Evolutionary conservation across 805 yeast species (phyloP).

Genomic region (Wilhelminamyces savonicus): DNA sequence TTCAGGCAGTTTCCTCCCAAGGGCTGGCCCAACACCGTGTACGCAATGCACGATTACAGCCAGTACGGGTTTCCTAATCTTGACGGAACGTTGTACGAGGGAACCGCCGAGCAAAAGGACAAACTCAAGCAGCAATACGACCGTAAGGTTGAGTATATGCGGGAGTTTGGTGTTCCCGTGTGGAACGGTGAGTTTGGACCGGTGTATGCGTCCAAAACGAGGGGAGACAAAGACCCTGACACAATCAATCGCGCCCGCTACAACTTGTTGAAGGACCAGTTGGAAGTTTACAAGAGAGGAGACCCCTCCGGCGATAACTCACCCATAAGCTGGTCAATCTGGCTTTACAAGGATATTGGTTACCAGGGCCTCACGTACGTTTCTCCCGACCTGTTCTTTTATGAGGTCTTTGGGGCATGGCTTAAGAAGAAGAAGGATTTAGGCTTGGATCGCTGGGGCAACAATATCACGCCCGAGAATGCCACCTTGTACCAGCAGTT

Average conservation of each 20-base stretch:
- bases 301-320: conserved; percentile 43
- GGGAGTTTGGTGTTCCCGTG: conserved; percentile 36
- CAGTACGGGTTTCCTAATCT: conserved; percentile 38
- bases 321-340: conserved; percentile 46
- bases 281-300: conserved; percentile 36
- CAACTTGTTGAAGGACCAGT: conserved; percentile 39
- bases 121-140: conserved; percentile 33
- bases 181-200: conserved; percentile 55
- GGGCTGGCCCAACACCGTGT: conserved; percentile 37
- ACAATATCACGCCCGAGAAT: conserved; percentile 35
- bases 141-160: conserved; percentile 39
- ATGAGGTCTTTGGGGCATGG: conserved; percentile 35
- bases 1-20: conserved; percentile 39
- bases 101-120: conserved; percentile 26
- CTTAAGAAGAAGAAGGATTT: conserved; percentile 36
- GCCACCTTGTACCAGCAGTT: conserved; percentile 31
- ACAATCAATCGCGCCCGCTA: conserved; percentile 34
- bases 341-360: conserved; percentile 50
- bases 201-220: conserved; percentile 36
- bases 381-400: conserved; percentile 39
- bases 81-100: conserved; percentile 25
- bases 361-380: conserved; percentile 45
- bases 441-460: conserved; percentile 48
- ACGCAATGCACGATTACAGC: conserved; percentile 45
- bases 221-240: conserved; percentile 37